phyloP scores from a whole-genome alignment of 345 rosid species.

The Salix exigua region DNA sequence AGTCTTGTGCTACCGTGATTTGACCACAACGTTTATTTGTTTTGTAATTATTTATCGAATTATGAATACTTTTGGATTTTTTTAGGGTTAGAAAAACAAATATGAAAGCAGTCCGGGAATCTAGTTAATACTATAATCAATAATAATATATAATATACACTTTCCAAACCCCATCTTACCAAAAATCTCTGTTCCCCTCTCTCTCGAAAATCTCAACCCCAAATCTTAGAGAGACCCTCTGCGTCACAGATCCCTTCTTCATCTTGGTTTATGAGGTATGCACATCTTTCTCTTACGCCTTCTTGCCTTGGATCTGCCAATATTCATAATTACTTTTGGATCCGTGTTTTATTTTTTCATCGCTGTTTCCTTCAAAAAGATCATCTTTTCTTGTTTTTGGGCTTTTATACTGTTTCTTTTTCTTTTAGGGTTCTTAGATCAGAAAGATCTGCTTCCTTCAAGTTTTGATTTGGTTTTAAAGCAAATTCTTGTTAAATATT shows the following conservation, averaged over 20 bases:
- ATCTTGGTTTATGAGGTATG: conserved; percentile 33
- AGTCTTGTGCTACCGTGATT: no score
- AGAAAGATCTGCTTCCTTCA: no score
- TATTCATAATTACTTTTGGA: background rate
- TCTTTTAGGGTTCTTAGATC: background rate
- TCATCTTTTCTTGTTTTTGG: background rate
- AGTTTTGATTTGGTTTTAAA: no score
- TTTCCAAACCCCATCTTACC: background rate
- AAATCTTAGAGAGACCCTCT: conserved; percentile 5
- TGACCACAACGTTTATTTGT: no score
- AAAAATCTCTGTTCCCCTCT: background rate
- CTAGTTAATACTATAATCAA: background rate
- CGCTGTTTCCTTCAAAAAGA: background rate
- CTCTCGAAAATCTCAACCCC: background rate
- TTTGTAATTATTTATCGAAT: no score
- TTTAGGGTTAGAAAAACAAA: no score
- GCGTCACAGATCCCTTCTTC: conserved; percentile 15
- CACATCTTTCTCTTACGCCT: no score
- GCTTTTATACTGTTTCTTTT: background rate
- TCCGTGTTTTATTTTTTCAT: background rate
- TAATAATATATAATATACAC: background rate
- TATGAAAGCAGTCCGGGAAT: background rate
- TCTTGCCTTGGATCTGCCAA: background rate
- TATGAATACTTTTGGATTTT: no score
- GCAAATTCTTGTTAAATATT: background rate